Evolutionary conservation across 352 stramenopile species (phyloP), one percentile per base, ranked within the genome.

Genomic region (Pythium grandisporangium): DNA sequence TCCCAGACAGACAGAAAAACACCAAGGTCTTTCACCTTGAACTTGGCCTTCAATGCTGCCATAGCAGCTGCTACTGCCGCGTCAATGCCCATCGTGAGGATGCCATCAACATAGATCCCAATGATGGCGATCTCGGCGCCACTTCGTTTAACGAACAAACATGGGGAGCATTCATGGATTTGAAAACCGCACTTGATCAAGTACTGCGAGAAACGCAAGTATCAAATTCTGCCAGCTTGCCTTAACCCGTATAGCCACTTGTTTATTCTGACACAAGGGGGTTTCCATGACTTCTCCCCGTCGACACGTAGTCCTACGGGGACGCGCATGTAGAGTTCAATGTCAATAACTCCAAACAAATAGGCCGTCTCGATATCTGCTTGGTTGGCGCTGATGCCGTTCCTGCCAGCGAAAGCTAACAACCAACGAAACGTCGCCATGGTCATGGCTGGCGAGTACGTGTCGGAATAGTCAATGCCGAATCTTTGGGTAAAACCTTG

Each of bases 331-430:
- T 55, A 55, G 16, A 50, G 41, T n/a, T 56, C 48, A 24, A 56
- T 35, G 24, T 56, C 41, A 42, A 50, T 51, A 20, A 46, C 26
- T 12, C 40, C 41, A 30, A 50, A 50, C 13, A 56, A 35, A 27
- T 56, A 46, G 16, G 40, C 41, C 19, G 41, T 56, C 36, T 56
- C 40, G 30, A 56, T 50, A 21, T 56, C 48, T 49, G 41, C 48
- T 45, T 51, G 48, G 27, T 27, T 51, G 3, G 50, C 36, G 36
- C 40, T 36, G 22, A 49, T 30, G 5, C 32, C 21, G 48, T 55
- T 48, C 30, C 10, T 40, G 33, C 39, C 48, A 44, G 30, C 35
- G 33, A 56, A 56, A 22, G 48, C 48, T 41, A 51, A 23, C 41
- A 56, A 42, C 41, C 48, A 56, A 17, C 40, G 23, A 21, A 54